These are phyloP conservation scores for Pharus latifolius DNA, from an alignment of 176 grass and related monocot genomes.

Conservation along the genomic window DNA sequence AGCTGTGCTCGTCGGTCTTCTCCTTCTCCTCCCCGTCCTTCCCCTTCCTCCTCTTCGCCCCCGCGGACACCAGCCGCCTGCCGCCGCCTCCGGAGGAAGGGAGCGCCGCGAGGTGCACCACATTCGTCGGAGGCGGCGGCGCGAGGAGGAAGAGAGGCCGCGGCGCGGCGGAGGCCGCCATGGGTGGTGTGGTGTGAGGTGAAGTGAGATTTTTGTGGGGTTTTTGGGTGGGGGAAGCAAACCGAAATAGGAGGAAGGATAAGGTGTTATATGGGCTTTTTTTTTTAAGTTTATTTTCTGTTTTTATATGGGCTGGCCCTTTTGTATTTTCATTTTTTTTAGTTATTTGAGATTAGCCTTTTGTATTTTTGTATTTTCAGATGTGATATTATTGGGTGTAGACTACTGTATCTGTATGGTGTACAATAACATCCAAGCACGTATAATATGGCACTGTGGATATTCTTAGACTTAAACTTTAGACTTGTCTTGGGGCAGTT, in stretches of 20 bases:
- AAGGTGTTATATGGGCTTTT: conserved; percentile 10
- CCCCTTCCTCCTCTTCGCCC: conserved; percentile 37
- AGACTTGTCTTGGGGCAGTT: no score
- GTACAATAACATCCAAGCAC: no score
- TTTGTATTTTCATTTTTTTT: no score
- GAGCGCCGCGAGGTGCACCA: not conserved
- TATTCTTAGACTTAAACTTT: no score
- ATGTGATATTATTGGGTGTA: no score
- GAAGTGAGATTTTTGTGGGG: conserved; percentile 1
- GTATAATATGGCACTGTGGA: no score
- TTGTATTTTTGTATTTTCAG: no score
- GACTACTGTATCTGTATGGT: no score
- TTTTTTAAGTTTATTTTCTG: not conserved
- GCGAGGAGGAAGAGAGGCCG: conserved; percentile 11
- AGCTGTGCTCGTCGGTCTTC: conserved; percentile 42
- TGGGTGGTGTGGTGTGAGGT: not conserved
- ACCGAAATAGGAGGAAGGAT: conserved; percentile 28
- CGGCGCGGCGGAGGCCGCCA: conserved; percentile 23
- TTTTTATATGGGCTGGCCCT: not conserved
- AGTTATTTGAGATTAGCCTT: no score
- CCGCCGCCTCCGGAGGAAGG: not conserved
- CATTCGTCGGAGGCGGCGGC: not conserved
- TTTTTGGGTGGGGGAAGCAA: conserved; percentile 2
- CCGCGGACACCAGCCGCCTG: conserved; percentile 11
- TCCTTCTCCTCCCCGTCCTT: conserved; percentile 18